Evolutionary conservation across 2,329 filamentous ascomycete species (phyloP).

Genomic region (Lachnellula willkommii): DNA sequence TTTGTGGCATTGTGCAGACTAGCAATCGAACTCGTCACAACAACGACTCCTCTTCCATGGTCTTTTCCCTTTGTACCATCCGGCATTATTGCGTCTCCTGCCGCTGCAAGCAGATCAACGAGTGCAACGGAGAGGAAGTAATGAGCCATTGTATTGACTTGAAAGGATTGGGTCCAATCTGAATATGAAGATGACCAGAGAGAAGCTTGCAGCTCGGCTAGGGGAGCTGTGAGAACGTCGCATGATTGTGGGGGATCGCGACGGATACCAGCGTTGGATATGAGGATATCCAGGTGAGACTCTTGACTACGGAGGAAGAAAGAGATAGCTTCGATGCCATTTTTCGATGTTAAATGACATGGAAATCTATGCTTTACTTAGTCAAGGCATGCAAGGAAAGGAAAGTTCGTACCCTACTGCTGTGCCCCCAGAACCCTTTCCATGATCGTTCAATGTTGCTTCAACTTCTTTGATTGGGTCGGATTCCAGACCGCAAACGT

Average conservation of each 20-base stretch:
- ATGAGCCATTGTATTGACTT: conserved; percentile 45
- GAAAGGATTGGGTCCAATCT: conserved; percentile 43
- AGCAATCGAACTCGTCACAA: conserved; percentile 47
- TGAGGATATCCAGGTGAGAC: conserved; percentile 41
- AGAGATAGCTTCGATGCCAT: conserved; percentile 35
- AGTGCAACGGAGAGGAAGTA: conserved; percentile 45
- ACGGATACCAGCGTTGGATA: conserved; percentile 46
- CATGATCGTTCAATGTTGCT: conserved; percentile 36
- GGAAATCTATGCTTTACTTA: conserved; percentile 23
- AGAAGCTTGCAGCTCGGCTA: conserved; percentile 40
- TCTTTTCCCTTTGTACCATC: conserved; percentile 30
- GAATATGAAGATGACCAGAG: conserved; percentile 39
- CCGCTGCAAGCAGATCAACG: conserved; percentile 39
- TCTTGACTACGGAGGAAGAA: conserved; percentile 33
- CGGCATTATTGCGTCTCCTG: conserved; percentile 29
- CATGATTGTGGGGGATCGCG: conserved; percentile 40
- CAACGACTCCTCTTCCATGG: conserved; percentile 41
- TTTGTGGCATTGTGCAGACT: conserved; percentile 50
- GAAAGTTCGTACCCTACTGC: conserved; percentile 34
- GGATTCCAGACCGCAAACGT: conserved; percentile 37
- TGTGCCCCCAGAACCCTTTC: conserved; percentile 33
- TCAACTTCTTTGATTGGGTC: conserved; percentile 38
- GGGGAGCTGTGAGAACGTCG: conserved; percentile 38
- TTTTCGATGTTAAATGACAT: conserved; percentile 39
- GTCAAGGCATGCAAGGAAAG: not conserved